A percentile compares a stretch with the other conserved stretches of the same genome.
Conservation (phyloP, 139 green algal species). For the Chlorokybus atmophyticus region DNA sequence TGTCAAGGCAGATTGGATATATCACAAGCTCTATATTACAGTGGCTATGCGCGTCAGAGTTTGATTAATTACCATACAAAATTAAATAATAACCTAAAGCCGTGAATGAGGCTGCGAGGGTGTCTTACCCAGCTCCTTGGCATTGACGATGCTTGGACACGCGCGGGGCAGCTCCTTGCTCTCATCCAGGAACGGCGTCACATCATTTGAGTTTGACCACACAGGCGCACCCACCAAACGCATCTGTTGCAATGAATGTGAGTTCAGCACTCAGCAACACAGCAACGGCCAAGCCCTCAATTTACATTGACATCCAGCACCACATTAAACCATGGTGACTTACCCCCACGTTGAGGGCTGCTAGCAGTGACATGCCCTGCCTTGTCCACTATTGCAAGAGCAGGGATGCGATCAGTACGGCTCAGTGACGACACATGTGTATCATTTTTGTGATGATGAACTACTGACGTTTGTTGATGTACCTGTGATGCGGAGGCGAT, state of each 20-base stretch:
- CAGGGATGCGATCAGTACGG: background rate
- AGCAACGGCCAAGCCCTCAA: background rate
- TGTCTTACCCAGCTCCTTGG: slow-evolving; percentile 62
- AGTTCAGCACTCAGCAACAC: background rate
- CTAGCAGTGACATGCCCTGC: slow-evolving; percentile 63
- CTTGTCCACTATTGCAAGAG: slow-evolving; percentile 19
- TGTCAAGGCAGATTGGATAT: too few species aligned
- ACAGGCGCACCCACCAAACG: slow-evolving; percentile 37
- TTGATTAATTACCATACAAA: too few species aligned
- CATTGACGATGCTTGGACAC: slow-evolving; percentile 87
- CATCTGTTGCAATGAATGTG: background rate
- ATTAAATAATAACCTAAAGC: too few species aligned
- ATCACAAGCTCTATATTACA: too few species aligned
- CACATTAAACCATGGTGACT: background rate
- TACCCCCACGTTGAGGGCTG: slow-evolving; percentile 78
- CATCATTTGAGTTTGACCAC: slow-evolving; percentile 53
- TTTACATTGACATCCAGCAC: background rate
- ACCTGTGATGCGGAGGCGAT: slow-evolving; percentile 81
- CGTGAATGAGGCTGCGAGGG: background rate
- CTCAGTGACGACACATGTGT: background rate
- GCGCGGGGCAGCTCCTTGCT: slow-evolving; percentile 20
- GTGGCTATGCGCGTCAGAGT: too few species aligned
- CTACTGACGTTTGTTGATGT: slow-evolving; percentile 12
- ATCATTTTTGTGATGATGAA: background rate
- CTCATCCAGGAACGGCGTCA: slow-evolving; percentile 64